phyloP scores from a whole-genome alignment of 83 land plant genomes.

The Picea abies region DNA sequence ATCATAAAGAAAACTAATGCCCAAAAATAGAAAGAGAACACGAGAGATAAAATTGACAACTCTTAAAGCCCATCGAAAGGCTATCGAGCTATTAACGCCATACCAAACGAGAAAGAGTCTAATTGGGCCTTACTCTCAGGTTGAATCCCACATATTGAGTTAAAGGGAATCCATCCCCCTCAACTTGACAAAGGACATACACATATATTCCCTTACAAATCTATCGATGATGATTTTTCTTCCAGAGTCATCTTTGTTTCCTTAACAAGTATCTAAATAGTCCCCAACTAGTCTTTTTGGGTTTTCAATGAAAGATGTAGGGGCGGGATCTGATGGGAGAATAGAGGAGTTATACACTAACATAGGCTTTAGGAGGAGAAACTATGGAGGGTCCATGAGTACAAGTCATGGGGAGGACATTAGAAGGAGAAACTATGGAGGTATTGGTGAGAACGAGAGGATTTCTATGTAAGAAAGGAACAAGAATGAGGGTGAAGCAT shows the following conservation, averaged over 20 bases:
- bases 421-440: constrained; percentile 9
- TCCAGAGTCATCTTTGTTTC: constrained; percentile 34
- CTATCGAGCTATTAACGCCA: too few species aligned
- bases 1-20: too few species aligned
- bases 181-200: constrained; percentile 26
- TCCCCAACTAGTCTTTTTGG: not conserved
- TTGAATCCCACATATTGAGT: too few species aligned
- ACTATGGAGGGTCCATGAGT: constrained; percentile 17
- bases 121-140: too few species aligned
- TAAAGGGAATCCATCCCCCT: too few species aligned
- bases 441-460: not conserved
- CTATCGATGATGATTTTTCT: constrained; percentile 38
- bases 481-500: not conserved
- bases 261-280: constrained; percentile 2
- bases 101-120: too few species aligned
- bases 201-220: constrained; percentile 26
- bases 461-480: not conserved
- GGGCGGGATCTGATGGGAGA: not conserved
- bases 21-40: too few species aligned
- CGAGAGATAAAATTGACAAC: too few species aligned
- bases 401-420: not conserved
- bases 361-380: not conserved
- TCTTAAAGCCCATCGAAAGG: too few species aligned
- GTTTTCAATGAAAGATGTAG: not conserved
- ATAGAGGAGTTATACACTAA: not conserved